Evolutionary conservation across 768 basidiomycete genomes (phyloP).

Genomic region (Guyanaporus albipodus): DNA sequence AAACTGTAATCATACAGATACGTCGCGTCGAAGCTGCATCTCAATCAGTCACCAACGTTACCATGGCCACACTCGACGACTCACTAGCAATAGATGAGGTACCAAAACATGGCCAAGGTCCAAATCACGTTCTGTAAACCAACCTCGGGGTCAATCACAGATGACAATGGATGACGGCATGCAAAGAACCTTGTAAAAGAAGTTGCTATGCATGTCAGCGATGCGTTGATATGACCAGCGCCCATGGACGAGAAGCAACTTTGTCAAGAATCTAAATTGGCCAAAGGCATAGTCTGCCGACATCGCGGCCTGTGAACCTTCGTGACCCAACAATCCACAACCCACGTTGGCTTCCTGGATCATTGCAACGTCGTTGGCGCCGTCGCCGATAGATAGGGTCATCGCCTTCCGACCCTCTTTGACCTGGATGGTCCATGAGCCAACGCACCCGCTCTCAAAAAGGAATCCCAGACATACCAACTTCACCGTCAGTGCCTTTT

Average conservation of each 20-base stretch:
- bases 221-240: conserved; percentile 96
- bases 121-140: conserved; percentile 77
- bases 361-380: conserved; percentile 98
- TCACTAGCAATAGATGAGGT: conserved; percentile 80
- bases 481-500: conserved; percentile 96
- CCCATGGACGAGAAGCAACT: conserved; percentile 89
- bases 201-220: conserved; percentile 96
- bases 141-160: not conserved
- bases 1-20: conserved; percentile 96
- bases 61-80: conserved; percentile 19
- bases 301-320: conserved; percentile 98
- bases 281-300: conserved; percentile 98
- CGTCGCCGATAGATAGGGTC: conserved; percentile 96
- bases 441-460: not conserved
- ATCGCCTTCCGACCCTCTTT: conserved; percentile 95
- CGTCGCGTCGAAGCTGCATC: conserved; percentile 85
- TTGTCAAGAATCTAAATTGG: conserved; percentile 92
- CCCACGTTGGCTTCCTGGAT: conserved; percentile 99
- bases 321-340: conserved; percentile 87
- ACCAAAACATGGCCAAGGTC: conserved; percentile 96
- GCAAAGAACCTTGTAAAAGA: conserved; percentile 83
- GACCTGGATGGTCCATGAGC: conserved; percentile 47
- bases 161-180: not conserved
- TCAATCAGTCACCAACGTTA: not conserved
- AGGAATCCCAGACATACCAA: conserved; percentile 48